These are phyloP conservation scores for Saturnispora galanensis DNA, from an alignment of 805 yeast genomes.

Conservation along the genomic window DNA sequence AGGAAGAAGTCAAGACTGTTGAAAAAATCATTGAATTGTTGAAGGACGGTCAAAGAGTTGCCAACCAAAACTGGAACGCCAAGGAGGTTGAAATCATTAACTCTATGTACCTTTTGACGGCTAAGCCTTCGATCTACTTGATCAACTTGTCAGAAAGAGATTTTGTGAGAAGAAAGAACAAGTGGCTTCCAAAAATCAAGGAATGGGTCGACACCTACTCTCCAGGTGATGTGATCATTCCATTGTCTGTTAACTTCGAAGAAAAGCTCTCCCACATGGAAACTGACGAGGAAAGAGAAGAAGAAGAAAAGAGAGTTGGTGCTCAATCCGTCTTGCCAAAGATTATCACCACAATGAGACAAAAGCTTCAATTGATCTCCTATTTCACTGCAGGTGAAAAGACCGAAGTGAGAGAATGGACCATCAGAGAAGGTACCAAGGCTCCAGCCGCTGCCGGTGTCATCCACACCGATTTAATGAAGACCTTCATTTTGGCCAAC, in stretches of 20 bases:
- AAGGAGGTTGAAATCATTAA: conserved; percentile 61
- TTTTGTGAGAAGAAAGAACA: conserved; percentile 43
- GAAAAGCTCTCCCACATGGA: conserved; percentile 85
- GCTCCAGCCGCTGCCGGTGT: conserved; percentile 90
- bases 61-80: conserved; percentile 48
- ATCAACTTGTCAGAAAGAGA: conserved; percentile 68
- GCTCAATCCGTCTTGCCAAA: conserved; percentile 47
- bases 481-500: conserved; percentile 71
- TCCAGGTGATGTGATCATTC: conserved; percentile 77
- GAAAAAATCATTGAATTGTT: conserved; percentile 52
- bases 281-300: conserved; percentile 40
- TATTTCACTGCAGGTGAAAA: conserved; percentile 81
- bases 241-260: conserved; percentile 87
- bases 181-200: conserved; percentile 39
- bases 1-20: conserved; percentile 48
- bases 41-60: conserved; percentile 56
- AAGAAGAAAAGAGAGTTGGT: conserved; percentile 28
- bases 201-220: conserved; percentile 61
- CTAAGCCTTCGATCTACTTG: conserved; percentile 78
- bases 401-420: conserved; percentile 81
- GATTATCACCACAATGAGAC: conserved; percentile 57
- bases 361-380: conserved; percentile 60
- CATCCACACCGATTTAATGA: conserved; percentile 76
- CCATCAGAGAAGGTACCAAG: conserved; percentile 58
- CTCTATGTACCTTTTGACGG: conserved; percentile 65